Percentiles rank a stretch among this genome's conserved stretches.
phyloP scores from a whole-genome alignment of 306 rosid genomes.

The Vicia sativa region DNA sequence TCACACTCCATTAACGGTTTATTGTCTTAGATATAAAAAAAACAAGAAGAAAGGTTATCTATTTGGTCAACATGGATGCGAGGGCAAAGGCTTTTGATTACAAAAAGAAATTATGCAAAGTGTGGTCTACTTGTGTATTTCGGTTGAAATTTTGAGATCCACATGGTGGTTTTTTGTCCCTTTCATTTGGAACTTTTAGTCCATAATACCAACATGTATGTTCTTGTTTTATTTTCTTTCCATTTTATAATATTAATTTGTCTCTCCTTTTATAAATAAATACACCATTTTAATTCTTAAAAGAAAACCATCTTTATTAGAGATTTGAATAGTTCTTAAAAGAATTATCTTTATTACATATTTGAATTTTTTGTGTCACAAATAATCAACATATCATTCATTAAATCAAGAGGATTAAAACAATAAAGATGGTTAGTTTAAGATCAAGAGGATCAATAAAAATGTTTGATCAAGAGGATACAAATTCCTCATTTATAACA shows the following conservation, averaged over 20 bases:
- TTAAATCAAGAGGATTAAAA: no score
- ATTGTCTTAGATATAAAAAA: conserved; percentile 19
- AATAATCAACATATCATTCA: no score
- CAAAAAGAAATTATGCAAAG: conserved; percentile 37
- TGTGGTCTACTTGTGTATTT: conserved; percentile 44
- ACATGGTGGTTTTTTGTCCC: conserved; percentile 67
- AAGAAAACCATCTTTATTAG: conserved; percentile 11
- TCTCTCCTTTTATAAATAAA: conserved; percentile 20
- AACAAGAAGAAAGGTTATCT: conserved; percentile 2
- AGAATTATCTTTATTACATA: no score
- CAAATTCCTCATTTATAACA: no score
- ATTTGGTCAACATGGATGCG: conserved; percentile 37
- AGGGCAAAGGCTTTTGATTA: conserved; percentile 38
- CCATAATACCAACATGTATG: conserved; percentile 12
- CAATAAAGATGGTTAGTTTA: no score
- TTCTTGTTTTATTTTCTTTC: not conserved
- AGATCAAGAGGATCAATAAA: no score
- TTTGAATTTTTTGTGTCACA: no score
- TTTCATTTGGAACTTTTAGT: conserved; percentile 59
- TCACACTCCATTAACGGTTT: conserved; percentile 60
- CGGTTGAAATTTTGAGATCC: conserved; percentile 46
- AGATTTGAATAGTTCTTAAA: not conserved
- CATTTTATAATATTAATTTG: conserved; percentile 35
- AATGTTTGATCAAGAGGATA: no score
- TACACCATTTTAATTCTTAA: not conserved